A percentile compares a stretch with the other conserved stretches of the same genome.
Conservation (phyloP, 768 basidiomycete genomes). For the Suillus subluteus region DNA sequence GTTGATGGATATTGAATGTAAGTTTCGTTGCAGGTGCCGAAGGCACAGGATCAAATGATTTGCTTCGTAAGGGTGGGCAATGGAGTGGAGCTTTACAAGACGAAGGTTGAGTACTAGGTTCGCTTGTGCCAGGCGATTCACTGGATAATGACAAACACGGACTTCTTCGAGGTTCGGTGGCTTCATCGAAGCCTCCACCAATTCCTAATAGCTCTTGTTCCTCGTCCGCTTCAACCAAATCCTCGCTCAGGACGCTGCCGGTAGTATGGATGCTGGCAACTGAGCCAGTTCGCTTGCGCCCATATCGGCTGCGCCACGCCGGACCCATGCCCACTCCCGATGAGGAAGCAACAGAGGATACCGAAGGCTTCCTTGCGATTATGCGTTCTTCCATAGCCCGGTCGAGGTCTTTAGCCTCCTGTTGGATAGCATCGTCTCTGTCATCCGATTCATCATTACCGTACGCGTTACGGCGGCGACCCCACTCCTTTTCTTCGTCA, state of each 20-base stretch:
- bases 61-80: slow-evolving; percentile 14
- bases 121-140: slow-evolving; percentile 39
- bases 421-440: slow-evolving; percentile 60
- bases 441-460: slow-evolving; percentile 49
- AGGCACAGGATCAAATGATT: slow-evolving; percentile 38
- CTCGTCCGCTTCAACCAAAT: slow-evolving; percentile 83
- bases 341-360: slow-evolving; percentile 60
- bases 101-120: slow-evolving; percentile 28
- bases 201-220: slow-evolving; percentile 72
- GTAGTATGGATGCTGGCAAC: slow-evolving; percentile 70
- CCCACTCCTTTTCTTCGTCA: slow-evolving; percentile 83
- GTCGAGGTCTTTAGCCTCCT: slow-evolving; percentile 82
- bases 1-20: slow-evolving; percentile 52
- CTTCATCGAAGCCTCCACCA: slow-evolving; percentile 62
- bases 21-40: slow-evolving; percentile 64
- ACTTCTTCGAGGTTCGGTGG: slow-evolving; percentile 38
- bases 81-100: slow-evolving; percentile 10
- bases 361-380: slow-evolving; percentile 72
- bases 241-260: slow-evolving; percentile 75
- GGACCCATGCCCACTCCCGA: slow-evolving; percentile 65
- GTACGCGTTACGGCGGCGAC: slow-evolving; percentile 62
- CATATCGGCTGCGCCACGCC: slow-evolving; percentile 68
- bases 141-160: slow-evolving; percentile 35
- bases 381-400: slow-evolving; percentile 87
- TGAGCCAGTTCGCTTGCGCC: slow-evolving; percentile 74